Evolutionary conservation across 164 flowering plant species (phyloP).

Genomic region (Magnolia officinalis): DNA sequence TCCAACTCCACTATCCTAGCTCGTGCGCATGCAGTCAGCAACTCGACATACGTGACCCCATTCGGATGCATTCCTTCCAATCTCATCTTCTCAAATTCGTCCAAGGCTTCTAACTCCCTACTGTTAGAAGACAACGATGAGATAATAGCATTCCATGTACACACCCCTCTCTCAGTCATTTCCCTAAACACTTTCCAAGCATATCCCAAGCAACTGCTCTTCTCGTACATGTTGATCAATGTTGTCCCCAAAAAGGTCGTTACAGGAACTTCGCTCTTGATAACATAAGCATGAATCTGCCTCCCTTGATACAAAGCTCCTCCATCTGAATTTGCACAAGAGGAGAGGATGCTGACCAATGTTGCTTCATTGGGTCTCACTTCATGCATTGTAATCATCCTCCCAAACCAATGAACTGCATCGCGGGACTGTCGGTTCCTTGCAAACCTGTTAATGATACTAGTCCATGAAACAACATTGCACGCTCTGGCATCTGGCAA

Average conservation of each 20-base stretch:
- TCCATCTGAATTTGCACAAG: conserved; percentile 45
- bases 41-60: conserved; percentile 59
- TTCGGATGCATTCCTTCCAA: conserved; percentile 35
- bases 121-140: conserved; percentile 58
- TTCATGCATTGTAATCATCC: conserved; percentile 42
- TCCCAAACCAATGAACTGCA: conserved; percentile 44
- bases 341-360: conserved; percentile 59
- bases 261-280: conserved; percentile 34
- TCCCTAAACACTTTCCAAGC: conserved; percentile 39
- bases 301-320: conserved; percentile 46
- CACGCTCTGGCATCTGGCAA: conserved; percentile 45
- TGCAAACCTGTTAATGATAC: conserved; percentile 58
- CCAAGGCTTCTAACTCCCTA: conserved; percentile 47
- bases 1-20: conserved; percentile 49
- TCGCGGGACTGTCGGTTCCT: conserved; percentile 36
- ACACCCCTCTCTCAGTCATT: conserved; percentile 42
- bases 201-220: conserved; percentile 39
- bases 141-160: conserved; percentile 81
- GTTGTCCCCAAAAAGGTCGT: conserved; percentile 53
- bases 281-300: conserved; percentile 59
- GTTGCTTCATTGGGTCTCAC: conserved; percentile 72
- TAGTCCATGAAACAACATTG: conserved; percentile 83
- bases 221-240: conserved; percentile 66
- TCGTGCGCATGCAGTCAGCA: conserved; percentile 73
- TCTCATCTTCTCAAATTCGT: conserved; percentile 55